Evolutionary conservation across 352 stramenopile species (phyloP).

Genomic region (Albugo laibachii): DNA sequence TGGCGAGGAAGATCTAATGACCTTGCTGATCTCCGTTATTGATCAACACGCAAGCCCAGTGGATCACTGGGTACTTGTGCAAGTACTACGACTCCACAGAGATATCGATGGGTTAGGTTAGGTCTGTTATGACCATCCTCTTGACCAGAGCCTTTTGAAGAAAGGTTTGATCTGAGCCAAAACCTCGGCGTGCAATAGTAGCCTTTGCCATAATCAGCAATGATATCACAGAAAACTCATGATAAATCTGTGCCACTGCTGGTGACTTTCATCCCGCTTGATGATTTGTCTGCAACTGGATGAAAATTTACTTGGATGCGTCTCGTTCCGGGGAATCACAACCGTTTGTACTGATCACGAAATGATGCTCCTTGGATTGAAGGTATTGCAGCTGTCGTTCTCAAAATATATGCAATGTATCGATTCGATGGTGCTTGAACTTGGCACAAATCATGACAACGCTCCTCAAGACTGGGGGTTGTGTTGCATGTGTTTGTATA

Average conservation of each 20-base stretch:
- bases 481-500: slow-evolving; percentile 10
- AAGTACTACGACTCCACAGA: too few relatives aligned
- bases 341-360: slow-evolving; percentile 12
- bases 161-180: slow-evolving; percentile 12
- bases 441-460: slow-evolving; percentile 23
- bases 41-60: too few relatives aligned
- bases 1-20: too few relatives aligned
- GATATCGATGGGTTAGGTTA: too few relatives aligned
- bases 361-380: slow-evolving; percentile 18
- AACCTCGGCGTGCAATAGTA: slow-evolving; percentile 27
- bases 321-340: slow-evolving; percentile 11
- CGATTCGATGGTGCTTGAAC: background rate
- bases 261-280: slow-evolving; percentile 20
- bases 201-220: slow-evolving; percentile 19
- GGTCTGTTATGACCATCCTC: too few relatives aligned
- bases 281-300: slow-evolving; percentile 25
- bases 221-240: slow-evolving; percentile 33
- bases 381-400: slow-evolving; percentile 17
- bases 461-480: slow-evolving; percentile 17
- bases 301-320: slow-evolving; percentile 29
- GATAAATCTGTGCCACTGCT: slow-evolving; percentile 19
- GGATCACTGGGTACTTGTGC: too few relatives aligned
- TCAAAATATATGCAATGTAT: slow-evolving; percentile 20
- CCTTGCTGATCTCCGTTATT: too few relatives aligned
- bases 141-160: too few relatives aligned